Evolutionary conservation across 2,329 filamentous ascomycete genomes (phyloP).

Genomic region (Fusarium burgessii): DNA sequence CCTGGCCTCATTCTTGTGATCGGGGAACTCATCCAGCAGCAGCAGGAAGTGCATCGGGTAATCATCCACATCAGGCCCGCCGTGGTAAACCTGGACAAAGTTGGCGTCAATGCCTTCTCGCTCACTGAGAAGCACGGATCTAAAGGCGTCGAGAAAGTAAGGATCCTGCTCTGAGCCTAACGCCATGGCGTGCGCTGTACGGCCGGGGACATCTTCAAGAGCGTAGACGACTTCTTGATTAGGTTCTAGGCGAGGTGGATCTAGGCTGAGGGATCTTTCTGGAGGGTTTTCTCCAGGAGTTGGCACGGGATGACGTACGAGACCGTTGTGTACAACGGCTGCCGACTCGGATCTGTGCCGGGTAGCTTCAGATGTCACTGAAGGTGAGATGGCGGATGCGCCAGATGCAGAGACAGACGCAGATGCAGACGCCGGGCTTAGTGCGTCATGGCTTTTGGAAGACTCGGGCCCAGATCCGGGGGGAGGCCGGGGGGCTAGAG

Average conservation of each 20-base stretch:
- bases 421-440: slow-evolving; percentile 23
- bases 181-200: slow-evolving; percentile 60
- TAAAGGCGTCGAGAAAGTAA: slow-evolving; percentile 60
- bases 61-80: slow-evolving; percentile 50
- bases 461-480: slow-evolving; percentile 13
- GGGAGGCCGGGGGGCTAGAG: slow-evolving; percentile 6
- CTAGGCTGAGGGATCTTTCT: background rate
- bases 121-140: slow-evolving; percentile 59
- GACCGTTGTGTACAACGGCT: slow-evolving; percentile 45
- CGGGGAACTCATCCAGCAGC: slow-evolving; percentile 59
- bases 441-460: background rate
- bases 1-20: slow-evolving; percentile 55
- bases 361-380: slow-evolving; percentile 17
- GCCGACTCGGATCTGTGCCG: slow-evolving; percentile 28
- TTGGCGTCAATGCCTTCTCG: slow-evolving; percentile 60
- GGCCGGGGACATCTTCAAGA: slow-evolving; percentile 56
- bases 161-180: slow-evolving; percentile 61
- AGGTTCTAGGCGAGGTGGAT: slow-evolving; percentile 15
- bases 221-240: slow-evolving; percentile 46
- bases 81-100: slow-evolving; percentile 57
- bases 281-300: slow-evolving; percentile 3
- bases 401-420: slow-evolving; percentile 25
- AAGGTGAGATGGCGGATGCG: slow-evolving; percentile 29
- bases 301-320: slow-evolving; percentile 32
- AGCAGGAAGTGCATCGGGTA: slow-evolving; percentile 61